phyloP scores from a whole-genome alignment of 2,329 filamentous ascomycete genomes.

The Ophiocordyceps camponoti-saundersi region DNA sequence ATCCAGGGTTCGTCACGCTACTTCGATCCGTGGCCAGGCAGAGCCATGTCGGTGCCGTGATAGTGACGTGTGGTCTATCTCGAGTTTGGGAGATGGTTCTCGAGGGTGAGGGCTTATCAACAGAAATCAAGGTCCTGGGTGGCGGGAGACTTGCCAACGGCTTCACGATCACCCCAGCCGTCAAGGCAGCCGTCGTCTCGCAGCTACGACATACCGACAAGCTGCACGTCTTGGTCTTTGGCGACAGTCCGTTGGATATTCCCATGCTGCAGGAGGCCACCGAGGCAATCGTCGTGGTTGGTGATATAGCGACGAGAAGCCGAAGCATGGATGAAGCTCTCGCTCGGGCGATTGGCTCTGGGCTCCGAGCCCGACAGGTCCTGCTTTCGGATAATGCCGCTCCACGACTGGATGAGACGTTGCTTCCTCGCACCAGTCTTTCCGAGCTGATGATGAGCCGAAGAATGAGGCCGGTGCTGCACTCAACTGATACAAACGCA shows the following conservation, averaged over 20 bases:
- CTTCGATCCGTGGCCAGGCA: conserved; percentile 15
- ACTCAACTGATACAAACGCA: conserved; percentile 25
- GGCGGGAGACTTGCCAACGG: conserved; percentile 27
- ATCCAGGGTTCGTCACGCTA: conserved; percentile 29
- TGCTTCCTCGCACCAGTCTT: conserved; percentile 24
- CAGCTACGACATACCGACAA: conserved; percentile 17
- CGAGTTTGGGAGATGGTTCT: conserved; percentile 39
- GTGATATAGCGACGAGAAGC: conserved; percentile 26
- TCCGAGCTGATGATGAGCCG: conserved; percentile 4
- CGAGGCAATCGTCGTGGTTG: conserved; percentile 36
- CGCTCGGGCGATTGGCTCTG: conserved; percentile 19
- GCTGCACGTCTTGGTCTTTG: conserved; percentile 38
- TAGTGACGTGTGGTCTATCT: conserved; percentile 38
- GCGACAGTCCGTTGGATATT: conserved; percentile 42
- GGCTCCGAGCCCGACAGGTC: conserved; percentile 26
- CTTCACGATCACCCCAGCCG: conserved; percentile 29
- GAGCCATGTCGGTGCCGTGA: conserved; percentile 23
- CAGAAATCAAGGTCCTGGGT: conserved; percentile 32
- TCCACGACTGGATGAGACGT: conserved; percentile 22
- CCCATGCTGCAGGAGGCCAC: conserved; percentile 37
- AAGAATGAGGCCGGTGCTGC: conserved; percentile 9
- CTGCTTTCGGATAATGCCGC: conserved; percentile 21
- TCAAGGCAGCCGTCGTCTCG: conserved; percentile 31
- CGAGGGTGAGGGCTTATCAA: conserved; percentile 19
- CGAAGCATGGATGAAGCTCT: conserved; percentile 33